phyloP scores from a whole-genome alignment of 1,139 yeast genomes.

The Taphrina betulina region DNA sequence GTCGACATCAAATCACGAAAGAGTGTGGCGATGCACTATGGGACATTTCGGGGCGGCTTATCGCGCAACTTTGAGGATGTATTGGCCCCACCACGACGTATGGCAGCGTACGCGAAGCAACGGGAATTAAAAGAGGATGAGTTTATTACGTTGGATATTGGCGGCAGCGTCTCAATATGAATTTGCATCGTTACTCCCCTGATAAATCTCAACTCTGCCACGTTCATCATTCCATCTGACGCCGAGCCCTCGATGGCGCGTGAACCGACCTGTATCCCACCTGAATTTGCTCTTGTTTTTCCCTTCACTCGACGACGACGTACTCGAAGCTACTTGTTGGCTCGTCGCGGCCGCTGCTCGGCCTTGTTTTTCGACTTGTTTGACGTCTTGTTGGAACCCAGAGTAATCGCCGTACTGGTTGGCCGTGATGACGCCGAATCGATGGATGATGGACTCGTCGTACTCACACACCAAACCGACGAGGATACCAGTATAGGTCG shows the following conservation, averaged over 20 bases:
- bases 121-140: conserved; percentile 7
- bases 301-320: not conserved
- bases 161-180: conserved; percentile 15
- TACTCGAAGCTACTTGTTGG: not conserved
- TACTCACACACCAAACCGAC: not conserved
- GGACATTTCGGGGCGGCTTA: conserved; percentile 67
- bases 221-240: conserved; percentile 26
- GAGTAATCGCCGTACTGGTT: not conserved
- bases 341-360: conserved; percentile 1
- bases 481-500: not conserved
- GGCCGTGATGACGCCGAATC: conserved; percentile 1
- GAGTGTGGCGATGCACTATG: conserved; percentile 92
- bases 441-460: not conserved
- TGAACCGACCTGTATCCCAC: conserved; percentile 23
- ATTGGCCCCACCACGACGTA: conserved; percentile 58
- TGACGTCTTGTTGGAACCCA: not conserved
- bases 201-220: conserved; percentile 24
- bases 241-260: conserved; percentile 21
- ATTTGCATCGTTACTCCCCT: conserved; percentile 1
- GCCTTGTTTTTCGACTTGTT: not conserved
- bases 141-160: conserved; percentile 24
- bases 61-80: conserved; percentile 74
- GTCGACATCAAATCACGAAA: conserved; percentile 59
- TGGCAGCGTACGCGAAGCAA: not conserved
- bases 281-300: not conserved